phyloP scores from a whole-genome alignment of 2,329 filamentous ascomycete genomes.

The Sclerotinia nivalis region DNA sequence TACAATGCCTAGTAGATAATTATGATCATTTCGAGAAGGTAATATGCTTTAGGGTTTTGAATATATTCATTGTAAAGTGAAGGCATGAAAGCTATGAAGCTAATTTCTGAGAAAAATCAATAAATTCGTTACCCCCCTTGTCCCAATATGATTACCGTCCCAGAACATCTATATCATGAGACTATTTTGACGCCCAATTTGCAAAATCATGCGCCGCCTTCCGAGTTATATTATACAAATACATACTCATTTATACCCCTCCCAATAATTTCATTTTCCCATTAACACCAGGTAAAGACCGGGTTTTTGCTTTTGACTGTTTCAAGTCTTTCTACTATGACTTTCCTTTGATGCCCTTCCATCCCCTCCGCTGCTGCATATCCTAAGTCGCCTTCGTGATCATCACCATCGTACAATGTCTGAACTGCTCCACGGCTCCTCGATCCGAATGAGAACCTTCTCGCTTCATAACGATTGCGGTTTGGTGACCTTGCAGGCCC shows the following conservation, averaged over 20 bases:
- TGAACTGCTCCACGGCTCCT: slow-evolving; percentile 39
- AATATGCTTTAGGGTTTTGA: not conserved
- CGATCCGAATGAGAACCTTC: slow-evolving; percentile 46
- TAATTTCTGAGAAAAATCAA: slow-evolving; percentile 2
- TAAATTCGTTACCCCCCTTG: not conserved
- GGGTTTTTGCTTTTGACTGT: slow-evolving; percentile 94
- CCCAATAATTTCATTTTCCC: slow-evolving; percentile 14
- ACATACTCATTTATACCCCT: slow-evolving; percentile 11
- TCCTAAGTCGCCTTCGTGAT: slow-evolving; percentile 87
- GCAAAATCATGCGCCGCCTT: slow-evolving; percentile 11
- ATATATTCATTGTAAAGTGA: not conserved
- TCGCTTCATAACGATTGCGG: slow-evolving; percentile 28
- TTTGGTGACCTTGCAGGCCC: slow-evolving; percentile 37
- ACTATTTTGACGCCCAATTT: slow-evolving; percentile 20
- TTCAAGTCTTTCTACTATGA: slow-evolving; percentile 95
- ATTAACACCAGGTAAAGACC: slow-evolving; percentile 94
- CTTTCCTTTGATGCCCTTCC: slow-evolving; percentile 87
- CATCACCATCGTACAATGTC: slow-evolving; percentile 64
- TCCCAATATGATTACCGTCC: slow-evolving; percentile 14
- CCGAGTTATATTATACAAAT: slow-evolving; percentile 21
- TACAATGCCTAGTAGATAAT: not conserved
- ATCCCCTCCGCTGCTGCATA: slow-evolving; percentile 93
- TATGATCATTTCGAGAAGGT: not conserved
- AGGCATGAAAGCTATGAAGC: not conserved
- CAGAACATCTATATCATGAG: slow-evolving; percentile 23